Base-by-base conservation (phyloP, 2,329 filamentous ascomycete genomes). In the Emmonsiellopsis sp. region DNA sequence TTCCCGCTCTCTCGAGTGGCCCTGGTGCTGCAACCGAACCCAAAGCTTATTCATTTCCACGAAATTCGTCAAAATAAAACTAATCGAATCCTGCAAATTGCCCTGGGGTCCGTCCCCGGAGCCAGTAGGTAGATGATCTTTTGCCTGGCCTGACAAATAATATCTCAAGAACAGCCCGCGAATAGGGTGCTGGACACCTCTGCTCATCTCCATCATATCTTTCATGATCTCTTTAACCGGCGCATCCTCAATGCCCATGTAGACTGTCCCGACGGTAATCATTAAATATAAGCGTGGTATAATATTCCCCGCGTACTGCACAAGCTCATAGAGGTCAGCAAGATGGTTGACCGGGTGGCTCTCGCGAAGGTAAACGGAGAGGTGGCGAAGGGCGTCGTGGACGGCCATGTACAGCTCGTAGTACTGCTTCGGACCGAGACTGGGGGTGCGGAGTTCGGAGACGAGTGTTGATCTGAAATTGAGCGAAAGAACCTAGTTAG, bases 191-290 rank as follows among this genome's bases (percentile, higher is more conserved):
- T 98, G 93, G 21, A 98, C 91, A 53, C 93, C 93, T 58, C 93
- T 83, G 72, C 90, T 97, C 93, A 98, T 98, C 72, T 98, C 93
- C 93, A 98, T 98, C 93, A 98, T 98, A 71, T 98, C 93, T 74
- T 98, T 98, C 93, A 98, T 98, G 58, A 98, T 89, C 76, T 98
- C 93, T 74, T 98, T 98, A 61, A 98, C 93, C 0, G 93, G 93
- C 55, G 94, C 93, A 78, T 97, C 93, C 65, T 93, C 87, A 66
- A 98, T 94, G 31, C 88, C 86, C 93, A 98, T 98, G 77, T 98
- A 98, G 48, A 95, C 94, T 2, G 93, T 98, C 55, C 93, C 93
- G 40, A 98, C 94, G 0, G 94, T 98, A 65, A 98, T 93, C 94
- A 98, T 98, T 56, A 98, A 85, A 70, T 98, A 98, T 57, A 98